Evolutionary conservation across 257 asterid species (phyloP).

Genomic region (Ocimum tenuiflorum): DNA sequence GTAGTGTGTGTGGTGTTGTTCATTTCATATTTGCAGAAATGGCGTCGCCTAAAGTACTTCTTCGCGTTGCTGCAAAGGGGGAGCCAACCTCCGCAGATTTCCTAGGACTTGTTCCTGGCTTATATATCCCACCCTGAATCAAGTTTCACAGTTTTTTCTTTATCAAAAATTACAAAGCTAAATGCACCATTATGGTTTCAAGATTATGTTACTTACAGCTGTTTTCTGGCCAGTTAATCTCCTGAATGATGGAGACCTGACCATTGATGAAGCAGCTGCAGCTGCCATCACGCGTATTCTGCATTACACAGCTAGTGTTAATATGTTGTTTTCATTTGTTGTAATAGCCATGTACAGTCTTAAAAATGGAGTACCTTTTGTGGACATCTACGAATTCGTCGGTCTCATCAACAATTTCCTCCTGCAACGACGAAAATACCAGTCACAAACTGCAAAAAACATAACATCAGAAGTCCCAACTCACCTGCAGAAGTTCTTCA

Average conservation of each 20-base stretch:
- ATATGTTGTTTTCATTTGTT: background rate
- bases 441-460: constrained; percentile 1
- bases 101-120: constrained; percentile 42
- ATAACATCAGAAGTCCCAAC: background rate
- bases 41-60: constrained; percentile 33
- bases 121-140: constrained; percentile 54
- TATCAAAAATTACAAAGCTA: no score
- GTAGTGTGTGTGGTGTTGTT: background rate
- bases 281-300: constrained; percentile 95
- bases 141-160: no score
- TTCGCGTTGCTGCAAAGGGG: constrained; percentile 11
- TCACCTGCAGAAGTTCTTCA: constrained; percentile 93
- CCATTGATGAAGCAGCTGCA: constrained; percentile 82
- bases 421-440: constrained; percentile 38
- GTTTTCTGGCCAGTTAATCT: constrained; percentile 50
- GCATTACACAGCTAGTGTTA: constrained; percentile 15
- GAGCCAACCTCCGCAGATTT: constrained; percentile 38
- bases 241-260: constrained; percentile 74
- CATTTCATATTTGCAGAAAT: constrained; percentile 29
- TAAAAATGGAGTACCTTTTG: constrained; percentile 42
- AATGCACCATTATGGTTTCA: no score
- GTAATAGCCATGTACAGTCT: background rate
- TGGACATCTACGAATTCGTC: constrained; percentile 92
- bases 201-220: constrained; percentile 44
- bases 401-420: constrained; percentile 91